Evolutionary conservation across 2,329 filamentous ascomycete genomes (phyloP), one percentile per base, ranked within the genome.

Genomic region (Cytospora leucostoma): DNA sequence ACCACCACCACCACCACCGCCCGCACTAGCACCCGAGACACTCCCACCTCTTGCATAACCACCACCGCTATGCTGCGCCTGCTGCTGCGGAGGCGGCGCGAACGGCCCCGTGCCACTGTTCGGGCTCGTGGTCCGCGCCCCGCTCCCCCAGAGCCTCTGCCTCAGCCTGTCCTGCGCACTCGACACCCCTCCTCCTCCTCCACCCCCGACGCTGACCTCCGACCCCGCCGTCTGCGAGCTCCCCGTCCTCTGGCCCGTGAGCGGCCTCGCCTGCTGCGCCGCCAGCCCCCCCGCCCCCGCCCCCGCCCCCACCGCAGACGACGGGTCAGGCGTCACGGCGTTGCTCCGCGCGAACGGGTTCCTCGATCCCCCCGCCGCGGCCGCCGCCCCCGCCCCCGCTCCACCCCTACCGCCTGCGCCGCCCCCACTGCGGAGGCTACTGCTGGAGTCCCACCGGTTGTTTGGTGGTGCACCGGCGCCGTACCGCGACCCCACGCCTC

Each of bases 131-230:
- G 84, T 84, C 68, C 83, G 81, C 27, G 84, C 76, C 6, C 81
- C 81, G 35, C 85, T 83, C 17, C 85, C 83, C n/a, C 86, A 92
- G 53, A 97, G 78, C 66, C 91, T 81, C 70, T 93, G 91, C 72
- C 92, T 91, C 69, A 97, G 79, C 69, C 91, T 82, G 70, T 96
- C 91, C 77, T 96, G 91, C 57, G 92, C 92, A 37, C 64, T 65
- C 21, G 88, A 86, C 38, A 81, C 81, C 3, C 81, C 78, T 47
- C 35, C 57, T 12, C 58, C 58, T 10, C 47, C 61, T 69, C 65
- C 68, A 56, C 61, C 70, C 67, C n/a, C n/a, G n/a, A 33, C 70
- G 75, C 35, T 21, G 38, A 52, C 49, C 15, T 61, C 59, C 51
- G 49, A 34, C 7, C 38, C 40, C 44, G 71, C 69, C 50, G 74